Conservation (phyloP, 768 basidiomycete genomes). For the Boletellus emodensis region DNA sequence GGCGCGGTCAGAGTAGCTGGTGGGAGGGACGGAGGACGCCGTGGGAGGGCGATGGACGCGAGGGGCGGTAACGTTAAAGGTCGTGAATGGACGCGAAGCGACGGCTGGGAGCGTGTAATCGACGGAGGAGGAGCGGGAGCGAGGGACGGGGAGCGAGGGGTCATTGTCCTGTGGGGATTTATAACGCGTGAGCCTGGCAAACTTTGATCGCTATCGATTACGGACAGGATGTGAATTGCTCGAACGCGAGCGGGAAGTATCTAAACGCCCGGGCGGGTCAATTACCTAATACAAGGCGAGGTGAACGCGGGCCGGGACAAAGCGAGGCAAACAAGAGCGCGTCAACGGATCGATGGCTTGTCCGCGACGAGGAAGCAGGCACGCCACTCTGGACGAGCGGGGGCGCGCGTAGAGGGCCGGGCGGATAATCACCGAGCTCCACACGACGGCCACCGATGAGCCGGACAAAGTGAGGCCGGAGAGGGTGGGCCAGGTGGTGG, state of each 20-base stretch:
- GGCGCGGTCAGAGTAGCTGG: slow-evolving; percentile 18
- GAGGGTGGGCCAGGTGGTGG: background rate
- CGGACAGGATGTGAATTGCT: slow-evolving; percentile 14
- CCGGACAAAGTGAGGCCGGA: slow-evolving; percentile 10
- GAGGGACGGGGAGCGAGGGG: background rate
- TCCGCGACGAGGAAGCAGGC: background rate
- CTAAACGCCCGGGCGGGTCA: slow-evolving; percentile 14
- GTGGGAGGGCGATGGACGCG: slow-evolving; percentile 13
- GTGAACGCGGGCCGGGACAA: slow-evolving; percentile 12
- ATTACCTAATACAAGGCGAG: slow-evolving; percentile 27
- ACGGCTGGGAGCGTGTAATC: background rate
- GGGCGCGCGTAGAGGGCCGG: slow-evolving; percentile 4
- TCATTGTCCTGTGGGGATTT: slow-evolving; percentile 12
- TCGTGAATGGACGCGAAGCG: slow-evolving; percentile 11
- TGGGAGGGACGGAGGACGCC: slow-evolving; percentile 9
- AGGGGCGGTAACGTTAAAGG: background rate
- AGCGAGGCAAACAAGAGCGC: slow-evolving; percentile 13
- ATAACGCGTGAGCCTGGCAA: slow-evolving; percentile 20
- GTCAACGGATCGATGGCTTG: background rate
- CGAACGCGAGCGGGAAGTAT: slow-evolving; percentile 6
- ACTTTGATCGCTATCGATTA: slow-evolving; percentile 10
- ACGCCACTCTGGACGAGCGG: too few relatives aligned
- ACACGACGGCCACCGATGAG: slow-evolving; percentile 11
- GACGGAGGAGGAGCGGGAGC: background rate
- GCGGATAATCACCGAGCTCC: slow-evolving; percentile 19